A percentile compares a stretch with the other conserved stretches of the same genome.
These are phyloP conservation scores for Botrytis byssoidea DNA, from an alignment of 2,329 filamentous ascomycete genomes.

Conservation along the genomic window DNA sequence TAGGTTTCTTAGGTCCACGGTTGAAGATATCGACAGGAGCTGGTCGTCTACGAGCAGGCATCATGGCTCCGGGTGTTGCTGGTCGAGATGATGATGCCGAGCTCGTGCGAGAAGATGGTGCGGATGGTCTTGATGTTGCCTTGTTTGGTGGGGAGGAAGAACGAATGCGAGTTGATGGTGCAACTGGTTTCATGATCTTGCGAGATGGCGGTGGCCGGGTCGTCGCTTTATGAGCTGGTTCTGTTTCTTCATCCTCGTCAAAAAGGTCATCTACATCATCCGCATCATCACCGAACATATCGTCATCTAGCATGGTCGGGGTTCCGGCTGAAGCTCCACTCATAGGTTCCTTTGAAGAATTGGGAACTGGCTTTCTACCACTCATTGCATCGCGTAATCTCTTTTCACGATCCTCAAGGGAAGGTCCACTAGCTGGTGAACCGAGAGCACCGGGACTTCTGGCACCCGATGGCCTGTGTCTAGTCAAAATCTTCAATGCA, in stretches of 20 bases:
- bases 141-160: not conserved
- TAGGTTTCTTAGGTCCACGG: slow-evolving; percentile 21
- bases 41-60: slow-evolving; percentile 13
- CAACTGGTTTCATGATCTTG: slow-evolving; percentile 5
- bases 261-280: slow-evolving; percentile 34
- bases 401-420: slow-evolving; percentile 42
- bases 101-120: not conserved
- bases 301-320: slow-evolving; percentile 28
- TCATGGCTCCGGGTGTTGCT: slow-evolving; percentile 9
- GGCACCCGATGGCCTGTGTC: slow-evolving; percentile 29
- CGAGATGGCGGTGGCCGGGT: slow-evolving; percentile 16
- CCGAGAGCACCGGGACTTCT: slow-evolving; percentile 23
- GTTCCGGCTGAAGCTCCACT: slow-evolving; percentile 24
- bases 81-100: slow-evolving; percentile 8
- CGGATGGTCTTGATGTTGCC: not conserved
- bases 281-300: slow-evolving; percentile 24
- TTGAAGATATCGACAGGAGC: slow-evolving; percentile 19
- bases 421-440: slow-evolving; percentile 23
- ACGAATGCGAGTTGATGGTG: slow-evolving; percentile 15
- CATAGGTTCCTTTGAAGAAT: slow-evolving; percentile 24
- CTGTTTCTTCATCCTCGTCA: slow-evolving; percentile 23
- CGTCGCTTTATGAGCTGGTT: slow-evolving; percentile 2
- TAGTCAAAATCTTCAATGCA: slow-evolving; percentile 40
- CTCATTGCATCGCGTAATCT: slow-evolving; percentile 32
- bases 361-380: slow-evolving; percentile 14